A percentile compares a stretch with the other conserved stretches of the same genome.
phyloP scores from a whole-genome alignment of 768 basidiomycete species.

The Lyophyllum atratum region DNA sequence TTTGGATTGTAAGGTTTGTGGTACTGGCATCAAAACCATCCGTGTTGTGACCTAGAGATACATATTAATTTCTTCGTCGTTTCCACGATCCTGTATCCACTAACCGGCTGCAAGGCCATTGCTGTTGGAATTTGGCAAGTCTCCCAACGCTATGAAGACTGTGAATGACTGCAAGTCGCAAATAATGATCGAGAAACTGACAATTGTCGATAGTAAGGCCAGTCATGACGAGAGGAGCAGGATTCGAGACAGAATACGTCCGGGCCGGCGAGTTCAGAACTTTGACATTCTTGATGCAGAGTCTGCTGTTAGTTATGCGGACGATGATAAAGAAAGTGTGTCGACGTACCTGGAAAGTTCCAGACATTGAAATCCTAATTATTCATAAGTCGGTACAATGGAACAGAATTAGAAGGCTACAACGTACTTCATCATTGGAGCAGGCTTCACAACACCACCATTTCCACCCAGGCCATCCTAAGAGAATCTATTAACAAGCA shows the following conservation, averaged over 20 bases:
- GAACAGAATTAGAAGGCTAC: neutral
- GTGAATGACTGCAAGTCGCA: neutral
- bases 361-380: conserved; percentile 38
- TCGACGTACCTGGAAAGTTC: conserved; percentile 31
- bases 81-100: neutral
- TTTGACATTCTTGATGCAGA: conserved; percentile 35
- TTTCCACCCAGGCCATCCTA: conserved; percentile 42
- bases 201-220: conserved; percentile 57
- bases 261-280: conserved; percentile 44
- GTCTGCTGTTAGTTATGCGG: conserved; percentile 28
- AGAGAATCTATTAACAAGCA: neutral
- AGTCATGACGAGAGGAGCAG: conserved; percentile 42
- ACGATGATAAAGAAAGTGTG: conserved; percentile 19
- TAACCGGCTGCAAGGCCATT: conserved; percentile 43
- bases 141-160: conserved; percentile 46
- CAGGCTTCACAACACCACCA: conserved; percentile 41
- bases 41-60: conserved; percentile 42
- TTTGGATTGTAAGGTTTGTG: conserved; percentile 38
- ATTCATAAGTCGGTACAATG: neutral
- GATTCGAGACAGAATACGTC: conserved; percentile 41
- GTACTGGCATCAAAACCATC: conserved; percentile 51
- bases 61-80: neutral
- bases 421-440: conserved; percentile 44
- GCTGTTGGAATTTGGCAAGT: conserved; percentile 52
- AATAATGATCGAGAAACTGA: conserved; percentile 26